Evolutionary conservation across 164 flowering plant genomes (phyloP).

Genomic region (Annona cherimola): DNA sequence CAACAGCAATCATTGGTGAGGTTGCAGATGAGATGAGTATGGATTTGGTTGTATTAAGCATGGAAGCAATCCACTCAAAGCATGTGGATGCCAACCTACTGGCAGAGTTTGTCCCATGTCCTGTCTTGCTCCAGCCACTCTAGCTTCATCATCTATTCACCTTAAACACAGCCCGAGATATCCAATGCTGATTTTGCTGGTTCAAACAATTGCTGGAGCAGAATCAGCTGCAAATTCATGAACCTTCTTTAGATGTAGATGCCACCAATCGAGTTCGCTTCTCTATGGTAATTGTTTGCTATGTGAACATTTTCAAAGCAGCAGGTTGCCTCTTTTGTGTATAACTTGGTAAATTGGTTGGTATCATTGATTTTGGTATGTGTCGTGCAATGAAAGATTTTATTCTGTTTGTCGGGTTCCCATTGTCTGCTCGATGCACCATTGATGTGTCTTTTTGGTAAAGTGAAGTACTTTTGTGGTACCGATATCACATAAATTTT

Average conservation of each 20-base stretch:
- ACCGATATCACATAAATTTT: no score
- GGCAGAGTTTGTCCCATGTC: constrained; percentile 96
- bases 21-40: constrained; percentile 86
- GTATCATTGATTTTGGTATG: neutral
- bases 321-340: neutral
- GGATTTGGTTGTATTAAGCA: constrained; percentile 87
- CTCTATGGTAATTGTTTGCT: neutral
- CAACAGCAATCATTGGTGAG: constrained; percentile 94
- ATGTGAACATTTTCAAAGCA: neutral
- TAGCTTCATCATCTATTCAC: constrained; percentile 12
- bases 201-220: no score
- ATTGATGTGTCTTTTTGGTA: no score
- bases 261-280: neutral
- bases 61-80: constrained; percentile 97
- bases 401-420: no score
- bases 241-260: neutral
- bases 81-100: constrained; percentile 92
- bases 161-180: neutral
- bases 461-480: no score
- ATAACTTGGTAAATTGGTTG: no score
- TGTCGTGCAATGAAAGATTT: neutral
- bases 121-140: constrained; percentile 78
- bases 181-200: no score
- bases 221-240: neutral
- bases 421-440: neutral